Conservation (phyloP, 2,329 filamentous ascomycete species). For the Monilinia vaccinii-corymbosi region DNA sequence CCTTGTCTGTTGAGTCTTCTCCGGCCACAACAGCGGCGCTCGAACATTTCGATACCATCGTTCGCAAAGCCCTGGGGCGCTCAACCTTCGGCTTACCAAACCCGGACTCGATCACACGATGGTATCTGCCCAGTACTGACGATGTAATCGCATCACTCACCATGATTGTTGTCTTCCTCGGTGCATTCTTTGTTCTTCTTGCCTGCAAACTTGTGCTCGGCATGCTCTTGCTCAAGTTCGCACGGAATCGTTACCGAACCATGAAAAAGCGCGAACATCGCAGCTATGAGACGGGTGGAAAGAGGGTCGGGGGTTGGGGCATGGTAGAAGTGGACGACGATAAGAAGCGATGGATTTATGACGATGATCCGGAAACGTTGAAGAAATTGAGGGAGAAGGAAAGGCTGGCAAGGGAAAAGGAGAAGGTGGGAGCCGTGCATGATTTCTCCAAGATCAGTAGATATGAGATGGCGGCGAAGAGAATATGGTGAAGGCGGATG, state of each 20-base stretch:
- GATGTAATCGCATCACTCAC: slow-evolving; percentile 67
- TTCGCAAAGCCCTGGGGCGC: slow-evolving; percentile 68
- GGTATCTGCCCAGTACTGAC: slow-evolving; percentile 41
- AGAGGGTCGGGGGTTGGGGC: slow-evolving; percentile 71
- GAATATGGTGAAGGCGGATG: slow-evolving; percentile 64
- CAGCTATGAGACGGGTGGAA: slow-evolving; percentile 60
- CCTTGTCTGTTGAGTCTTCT: slow-evolving; percentile 58
- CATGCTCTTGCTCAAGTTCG: slow-evolving; percentile 74
- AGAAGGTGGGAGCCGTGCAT: slow-evolving; percentile 38
- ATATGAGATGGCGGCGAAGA: slow-evolving; percentile 93
- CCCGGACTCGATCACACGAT: slow-evolving; percentile 26
- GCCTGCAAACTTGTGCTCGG: slow-evolving; percentile 79
- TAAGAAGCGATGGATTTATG: slow-evolving; percentile 75
- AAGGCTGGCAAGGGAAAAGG: slow-evolving; percentile 48
- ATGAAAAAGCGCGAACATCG: slow-evolving; percentile 63
- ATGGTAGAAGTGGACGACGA: slow-evolving; percentile 86
- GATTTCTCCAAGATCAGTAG: slow-evolving; percentile 61
- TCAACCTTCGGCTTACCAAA: slow-evolving; percentile 51
- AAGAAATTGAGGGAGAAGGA: slow-evolving; percentile 53
- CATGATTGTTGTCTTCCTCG: slow-evolving; percentile 80
- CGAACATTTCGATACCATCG: slow-evolving; percentile 67
- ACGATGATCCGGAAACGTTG: slow-evolving; percentile 68
- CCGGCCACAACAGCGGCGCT: slow-evolving; percentile 69
- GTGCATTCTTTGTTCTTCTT: slow-evolving; percentile 75
- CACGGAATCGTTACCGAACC: slow-evolving; percentile 65